Percentiles rank a stretch among this genome's conserved stretches.
phyloP scores from a whole-genome alignment of 225 moss, liverwort and hornwort genomes.

The Sphagnum contortum region DNA sequence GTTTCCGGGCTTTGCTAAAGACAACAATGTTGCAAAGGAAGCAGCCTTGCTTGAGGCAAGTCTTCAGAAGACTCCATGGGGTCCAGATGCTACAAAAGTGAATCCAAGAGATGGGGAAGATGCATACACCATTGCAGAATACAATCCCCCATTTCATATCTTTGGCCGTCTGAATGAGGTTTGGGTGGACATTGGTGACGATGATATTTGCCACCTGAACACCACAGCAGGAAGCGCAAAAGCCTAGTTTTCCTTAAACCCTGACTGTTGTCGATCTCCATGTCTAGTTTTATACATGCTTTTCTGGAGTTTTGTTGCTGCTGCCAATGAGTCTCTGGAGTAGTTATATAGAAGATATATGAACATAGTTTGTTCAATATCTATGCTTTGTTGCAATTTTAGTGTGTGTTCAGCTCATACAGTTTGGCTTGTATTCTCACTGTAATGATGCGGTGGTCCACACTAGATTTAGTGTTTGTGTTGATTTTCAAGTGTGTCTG shows the following conservation, averaged over 20 bases:
- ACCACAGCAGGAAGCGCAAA: conserved; percentile 12
- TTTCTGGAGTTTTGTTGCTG: too few species aligned
- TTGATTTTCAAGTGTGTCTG: too few species aligned
- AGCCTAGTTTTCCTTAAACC: conserved; percentile 1
- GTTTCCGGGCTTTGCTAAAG: conserved; percentile 46
- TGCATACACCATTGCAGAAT: conserved; percentile 51
- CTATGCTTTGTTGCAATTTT: too few species aligned
- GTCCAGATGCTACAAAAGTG: conserved; percentile 16
- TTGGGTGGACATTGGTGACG: conserved; percentile 28
- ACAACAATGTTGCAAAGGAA: conserved; percentile 27
- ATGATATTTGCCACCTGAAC: conserved; percentile 13
- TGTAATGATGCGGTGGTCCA: too few species aligned
- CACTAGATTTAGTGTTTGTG: too few species aligned
- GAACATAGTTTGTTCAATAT: too few species aligned
- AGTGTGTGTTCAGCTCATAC: too few species aligned
- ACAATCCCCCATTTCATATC: conserved; percentile 33
- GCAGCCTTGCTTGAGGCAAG: conserved; percentile 31
- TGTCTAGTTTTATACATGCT: too few species aligned
- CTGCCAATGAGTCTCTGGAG: too few species aligned
- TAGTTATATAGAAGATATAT: too few species aligned
- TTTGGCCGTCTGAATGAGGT: conserved; percentile 44
- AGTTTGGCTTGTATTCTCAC: too few species aligned
- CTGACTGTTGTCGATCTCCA: too few species aligned
- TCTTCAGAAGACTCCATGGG: conserved; percentile 13
- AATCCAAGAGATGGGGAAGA: conserved; percentile 9